Percentiles rank a stretch among this genome's conserved stretches.
Evolutionary conservation across 331 rosid species (phyloP).

Genomic region (Dryas integrifolia): DNA sequence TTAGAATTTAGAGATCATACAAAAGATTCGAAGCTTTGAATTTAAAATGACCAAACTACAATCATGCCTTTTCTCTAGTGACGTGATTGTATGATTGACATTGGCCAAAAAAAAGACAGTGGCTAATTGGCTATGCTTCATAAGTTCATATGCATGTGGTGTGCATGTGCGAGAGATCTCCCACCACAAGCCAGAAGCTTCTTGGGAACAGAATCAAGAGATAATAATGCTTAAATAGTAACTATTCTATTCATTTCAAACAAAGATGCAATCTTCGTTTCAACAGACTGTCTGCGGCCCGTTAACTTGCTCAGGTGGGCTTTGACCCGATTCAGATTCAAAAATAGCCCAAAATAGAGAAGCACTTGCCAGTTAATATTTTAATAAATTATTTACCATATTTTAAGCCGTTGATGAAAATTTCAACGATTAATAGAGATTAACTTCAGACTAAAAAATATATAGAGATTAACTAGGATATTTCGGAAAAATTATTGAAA

Average conservation of each 20-base stretch:
- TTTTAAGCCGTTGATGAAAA: too few species aligned
- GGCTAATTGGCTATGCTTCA: not conserved
- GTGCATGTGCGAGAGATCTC: slow-evolving; percentile 43
- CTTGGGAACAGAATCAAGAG: slow-evolving; percentile 9
- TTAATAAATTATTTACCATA: too few species aligned
- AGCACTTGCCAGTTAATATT: too few species aligned
- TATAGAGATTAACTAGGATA: too few species aligned
- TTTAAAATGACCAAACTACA: slow-evolving; percentile 27
- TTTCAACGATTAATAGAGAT: too few species aligned
- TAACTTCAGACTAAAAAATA: too few species aligned
- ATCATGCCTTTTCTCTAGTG: slow-evolving; percentile 26
- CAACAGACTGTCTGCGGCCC: too few species aligned
- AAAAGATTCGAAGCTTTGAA: slow-evolving; percentile 25
- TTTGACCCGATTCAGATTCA: too few species aligned
- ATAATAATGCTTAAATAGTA: not conserved
- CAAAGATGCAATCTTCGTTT: not conserved
- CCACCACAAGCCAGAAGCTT: not conserved
- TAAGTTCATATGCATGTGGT: slow-evolving; percentile 34
- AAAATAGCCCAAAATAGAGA: too few species aligned
- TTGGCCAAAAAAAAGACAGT: too few species aligned
- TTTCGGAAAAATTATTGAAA: too few species aligned
- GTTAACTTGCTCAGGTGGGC: too few species aligned
- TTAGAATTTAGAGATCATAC: not conserved
- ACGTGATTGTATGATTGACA: slow-evolving; percentile 18
- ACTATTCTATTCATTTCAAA: not conserved